Base-by-base conservation (phyloP, 345 rosid species). In the Limnanthes douglasii region DNA sequence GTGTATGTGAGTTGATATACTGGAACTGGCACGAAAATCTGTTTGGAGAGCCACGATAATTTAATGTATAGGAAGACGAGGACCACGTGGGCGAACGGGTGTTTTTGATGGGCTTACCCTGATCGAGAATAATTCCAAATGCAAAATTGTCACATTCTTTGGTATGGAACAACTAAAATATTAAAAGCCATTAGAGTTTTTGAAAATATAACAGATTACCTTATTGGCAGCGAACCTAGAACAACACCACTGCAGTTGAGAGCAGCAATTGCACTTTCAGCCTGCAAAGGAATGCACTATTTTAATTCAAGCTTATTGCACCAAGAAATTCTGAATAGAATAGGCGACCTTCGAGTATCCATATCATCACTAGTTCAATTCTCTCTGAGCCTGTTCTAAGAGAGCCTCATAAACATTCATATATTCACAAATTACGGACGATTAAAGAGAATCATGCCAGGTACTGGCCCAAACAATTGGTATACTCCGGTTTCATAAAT, bases 21-120 rank as follows among this genome's bases (percentile, higher is more conserved):
- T 42, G 51, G 31, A 37, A 26, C 53, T 10, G 38, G 34, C 34
- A 20, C 49, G 40, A 42, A 23, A 27, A 37, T 48, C 45, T 22
- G 43, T 34, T 8, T 28, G 16, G 11, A 17, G 18, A 26, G 16
- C 37, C 50, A 13, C 34, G 41, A 50, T 21, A 11, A 39, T 22
- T 64, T 60, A 85, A 34, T 76, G 76, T 57, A 65, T 59, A 21
- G 84, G 76, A 59, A 56, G 62, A 20, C 96, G 86, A 23, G 94
- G 76, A 60, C 73, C 53, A 3, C 94, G 93, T 0, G 94, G 96
- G 48, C 96, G 77, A 48, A 86, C 96, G 18, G 96, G 94, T 4
- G 96, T 86, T 72, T 86, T 86, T n/a, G 96, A 86, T 31, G 96
- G 96, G 60, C 96, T 86, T 33, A 86, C 84, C 83, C 96, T 86